A percentile compares a stretch with the other conserved stretches of the same genome.
Conservation (phyloP, 2,329 filamentous ascomycete genomes). For the Ceratocystis huliohia region DNA sequence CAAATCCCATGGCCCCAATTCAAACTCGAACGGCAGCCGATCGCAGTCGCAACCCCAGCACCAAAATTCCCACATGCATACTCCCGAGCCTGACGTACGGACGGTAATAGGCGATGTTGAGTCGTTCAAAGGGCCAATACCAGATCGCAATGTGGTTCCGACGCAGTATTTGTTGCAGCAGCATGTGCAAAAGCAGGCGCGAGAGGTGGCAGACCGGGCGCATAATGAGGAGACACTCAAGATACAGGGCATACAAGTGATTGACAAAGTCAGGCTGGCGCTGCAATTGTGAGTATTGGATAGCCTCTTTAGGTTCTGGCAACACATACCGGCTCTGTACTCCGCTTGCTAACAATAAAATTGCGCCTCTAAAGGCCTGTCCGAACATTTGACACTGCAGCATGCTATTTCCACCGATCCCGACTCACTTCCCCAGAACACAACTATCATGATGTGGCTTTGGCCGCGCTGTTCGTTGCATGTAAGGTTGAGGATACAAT, state of each 20-base stretch:
- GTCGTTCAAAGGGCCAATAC: slow-evolving; percentile 31
- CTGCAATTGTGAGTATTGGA: slow-evolving; percentile 55
- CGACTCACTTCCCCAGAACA: slow-evolving; percentile 79
- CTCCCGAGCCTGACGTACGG: slow-evolving; percentile 14
- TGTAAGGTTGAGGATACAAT: slow-evolving; percentile 98
- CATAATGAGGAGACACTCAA: slow-evolving; percentile 63
- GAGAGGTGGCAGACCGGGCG: slow-evolving; percentile 58
- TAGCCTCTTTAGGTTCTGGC: not conserved
- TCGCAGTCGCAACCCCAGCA: slow-evolving; percentile 12
- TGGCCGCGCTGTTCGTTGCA: slow-evolving; percentile 78
- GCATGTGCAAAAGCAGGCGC: slow-evolving; percentile 59
- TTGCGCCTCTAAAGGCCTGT: slow-evolving; percentile 45
- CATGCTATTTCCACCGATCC: slow-evolving; percentile 88
- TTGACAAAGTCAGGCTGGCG: slow-evolving; percentile 68
- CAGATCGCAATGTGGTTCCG: slow-evolving; percentile 38
- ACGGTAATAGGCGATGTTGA: slow-evolving; percentile 17
- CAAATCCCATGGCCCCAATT: not conserved
- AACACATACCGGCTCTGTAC: no score
- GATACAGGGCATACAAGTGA: slow-evolving; percentile 76
- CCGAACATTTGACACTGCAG: slow-evolving; percentile 82
- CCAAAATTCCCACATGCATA: not conserved
- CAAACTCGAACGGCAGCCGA: not conserved
- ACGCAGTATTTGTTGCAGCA: slow-evolving; percentile 73
- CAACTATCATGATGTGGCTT: slow-evolving; percentile 71
- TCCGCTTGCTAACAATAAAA: slow-evolving; percentile 17